phyloP scores from a whole-genome alignment of 192 early-diverging fungal genomes.

The Entomortierella beljakovae region DNA sequence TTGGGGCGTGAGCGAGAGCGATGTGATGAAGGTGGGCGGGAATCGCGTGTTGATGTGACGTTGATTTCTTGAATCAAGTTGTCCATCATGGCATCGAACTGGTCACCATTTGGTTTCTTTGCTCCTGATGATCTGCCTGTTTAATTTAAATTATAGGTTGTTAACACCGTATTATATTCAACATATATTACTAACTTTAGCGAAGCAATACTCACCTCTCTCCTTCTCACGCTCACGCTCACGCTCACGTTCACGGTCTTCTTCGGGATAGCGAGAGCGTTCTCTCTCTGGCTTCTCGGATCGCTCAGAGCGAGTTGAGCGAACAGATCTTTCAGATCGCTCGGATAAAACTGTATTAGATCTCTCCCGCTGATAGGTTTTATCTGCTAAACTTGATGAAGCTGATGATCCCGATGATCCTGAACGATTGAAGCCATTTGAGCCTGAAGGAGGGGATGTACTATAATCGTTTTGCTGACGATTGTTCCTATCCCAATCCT shows the following conservation, averaged over 20 bases:
- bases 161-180: background rate
- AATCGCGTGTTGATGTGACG: slow-evolving; percentile 38
- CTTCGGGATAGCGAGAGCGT: slow-evolving; percentile 32
- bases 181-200: background rate
- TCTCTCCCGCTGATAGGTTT: slow-evolving; percentile 30
- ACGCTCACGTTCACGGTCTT: slow-evolving; percentile 22
- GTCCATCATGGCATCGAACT: slow-evolving; percentile 57
- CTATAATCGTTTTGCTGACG: slow-evolving; percentile 16
- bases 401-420: slow-evolving; percentile 46
- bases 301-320: slow-evolving; percentile 36
- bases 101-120: slow-evolving; percentile 29
- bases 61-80: slow-evolving; percentile 58
- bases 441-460: slow-evolving; percentile 23
- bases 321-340: slow-evolving; percentile 38
- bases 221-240: slow-evolving; percentile 21
- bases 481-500: slow-evolving; percentile 15
- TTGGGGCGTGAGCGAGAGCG: slow-evolving; percentile 50
- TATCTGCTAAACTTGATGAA: slow-evolving; percentile 29
- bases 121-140: slow-evolving; percentile 32
- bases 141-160: background rate
- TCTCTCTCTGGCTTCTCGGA: slow-evolving; percentile 28
- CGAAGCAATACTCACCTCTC: background rate
- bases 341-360: slow-evolving; percentile 50
- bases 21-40: slow-evolving; percentile 42
- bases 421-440: slow-evolving; percentile 39